These are phyloP conservation scores for Nicotiana undulata DNA, from an alignment of 257 asterid species.

Conservation along the genomic window DNA sequence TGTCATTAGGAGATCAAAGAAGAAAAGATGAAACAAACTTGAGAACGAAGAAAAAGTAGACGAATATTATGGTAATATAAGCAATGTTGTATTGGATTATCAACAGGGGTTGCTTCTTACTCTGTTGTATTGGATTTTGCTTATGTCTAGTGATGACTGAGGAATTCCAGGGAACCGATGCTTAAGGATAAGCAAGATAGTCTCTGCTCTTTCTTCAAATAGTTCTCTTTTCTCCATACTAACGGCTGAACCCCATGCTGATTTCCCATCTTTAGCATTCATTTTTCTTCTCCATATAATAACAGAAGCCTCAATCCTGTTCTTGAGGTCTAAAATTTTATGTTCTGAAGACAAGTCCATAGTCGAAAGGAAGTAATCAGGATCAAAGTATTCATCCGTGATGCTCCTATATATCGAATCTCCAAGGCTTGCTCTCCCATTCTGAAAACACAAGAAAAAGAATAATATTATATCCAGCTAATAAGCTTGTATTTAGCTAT, in stretches of 20 bases:
- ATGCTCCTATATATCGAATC: slow-evolving; percentile 67
- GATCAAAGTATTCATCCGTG: slow-evolving; percentile 68
- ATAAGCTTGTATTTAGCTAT: neutral
- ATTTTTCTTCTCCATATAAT: slow-evolving; percentile 81
- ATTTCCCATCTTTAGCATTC: slow-evolving; percentile 67
- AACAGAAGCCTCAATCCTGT: slow-evolving; percentile 74
- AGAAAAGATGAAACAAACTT: neutral
- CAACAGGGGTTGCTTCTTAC: slow-evolving; percentile 28
- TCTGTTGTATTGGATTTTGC: slow-evolving; percentile 65
- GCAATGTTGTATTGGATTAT: neutral
- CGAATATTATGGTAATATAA: neutral
- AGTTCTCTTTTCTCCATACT: slow-evolving; percentile 77
- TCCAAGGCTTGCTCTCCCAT: slow-evolving; percentile 83
- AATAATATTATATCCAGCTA: neutral
- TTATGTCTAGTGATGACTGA: slow-evolving; percentile 74
- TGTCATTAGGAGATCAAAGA: neutral
- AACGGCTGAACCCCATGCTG: slow-evolving; percentile 77
- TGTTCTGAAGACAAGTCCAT: slow-evolving; percentile 71
- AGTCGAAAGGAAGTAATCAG: slow-evolving; percentile 49
- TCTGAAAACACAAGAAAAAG: slow-evolving; percentile 24
- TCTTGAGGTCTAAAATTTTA: slow-evolving; percentile 80
- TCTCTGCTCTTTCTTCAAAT: slow-evolving; percentile 75
- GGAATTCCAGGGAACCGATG: slow-evolving; percentile 73
- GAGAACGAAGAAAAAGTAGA: neutral
- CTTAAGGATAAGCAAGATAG: slow-evolving; percentile 55